These are phyloP conservation scores for Alloteropsis angusta DNA, from an alignment of 202 grass and related monocot species.

Conservation along the genomic window DNA sequence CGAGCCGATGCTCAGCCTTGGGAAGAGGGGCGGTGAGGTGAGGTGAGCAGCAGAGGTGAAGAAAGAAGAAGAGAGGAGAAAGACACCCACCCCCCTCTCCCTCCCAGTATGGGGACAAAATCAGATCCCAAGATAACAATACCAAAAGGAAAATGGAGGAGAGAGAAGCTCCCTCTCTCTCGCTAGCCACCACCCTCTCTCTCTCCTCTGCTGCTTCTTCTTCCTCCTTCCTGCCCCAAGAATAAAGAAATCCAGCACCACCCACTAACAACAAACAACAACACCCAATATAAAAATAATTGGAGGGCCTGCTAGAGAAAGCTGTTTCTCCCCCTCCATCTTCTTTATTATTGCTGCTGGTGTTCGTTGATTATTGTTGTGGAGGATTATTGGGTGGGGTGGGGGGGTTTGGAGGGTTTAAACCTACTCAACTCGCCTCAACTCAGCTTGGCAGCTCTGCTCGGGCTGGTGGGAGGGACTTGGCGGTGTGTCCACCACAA, in stretches of 20 bases:
- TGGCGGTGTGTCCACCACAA: slow-evolving; percentile 36
- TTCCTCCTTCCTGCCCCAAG: neutral
- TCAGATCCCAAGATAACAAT: slow-evolving; percentile 69
- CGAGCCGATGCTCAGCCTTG: slow-evolving; percentile 40
- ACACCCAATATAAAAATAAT: slow-evolving; percentile 35
- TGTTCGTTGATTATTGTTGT: slow-evolving; percentile 3
- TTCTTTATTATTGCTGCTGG: slow-evolving; percentile 24
- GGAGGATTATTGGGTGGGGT: slow-evolving; percentile 38
- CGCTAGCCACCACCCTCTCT: too few species aligned
- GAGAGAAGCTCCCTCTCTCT: neutral
- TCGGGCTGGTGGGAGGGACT: slow-evolving; percentile 18
- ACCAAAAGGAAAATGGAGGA: slow-evolving; percentile 26
- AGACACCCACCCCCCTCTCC: slow-evolving; percentile 44
- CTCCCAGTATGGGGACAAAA: slow-evolving; percentile 66
- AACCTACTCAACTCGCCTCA: slow-evolving; percentile 16
- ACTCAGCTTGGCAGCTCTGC: slow-evolving; percentile 4
- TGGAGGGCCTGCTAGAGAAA: neutral
- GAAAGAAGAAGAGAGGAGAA: slow-evolving; percentile 13
- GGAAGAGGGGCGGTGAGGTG: neutral
- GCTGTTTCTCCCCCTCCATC: neutral
- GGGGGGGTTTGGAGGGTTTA: slow-evolving; percentile 26
- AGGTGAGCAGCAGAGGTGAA: neutral
- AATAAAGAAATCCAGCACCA: slow-evolving; percentile 11
- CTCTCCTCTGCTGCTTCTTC: neutral
- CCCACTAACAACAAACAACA: slow-evolving; percentile 34